These are phyloP conservation scores for Leucocoprinus birnbaumii DNA, from an alignment of 768 basidiomycete species.

Conservation along the genomic window DNA sequence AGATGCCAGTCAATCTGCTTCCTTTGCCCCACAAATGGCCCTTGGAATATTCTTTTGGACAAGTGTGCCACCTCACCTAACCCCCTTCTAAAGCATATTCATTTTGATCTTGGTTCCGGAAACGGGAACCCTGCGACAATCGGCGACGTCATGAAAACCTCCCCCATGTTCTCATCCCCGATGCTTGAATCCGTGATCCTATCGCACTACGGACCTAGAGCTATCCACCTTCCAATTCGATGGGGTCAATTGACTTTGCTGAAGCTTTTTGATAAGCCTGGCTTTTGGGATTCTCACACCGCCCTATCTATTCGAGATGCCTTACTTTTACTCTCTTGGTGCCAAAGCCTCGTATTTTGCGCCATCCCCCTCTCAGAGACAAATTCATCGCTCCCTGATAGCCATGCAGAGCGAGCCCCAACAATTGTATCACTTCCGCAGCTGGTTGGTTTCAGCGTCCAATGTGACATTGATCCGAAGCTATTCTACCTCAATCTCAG, in stretches of 20 bases:
- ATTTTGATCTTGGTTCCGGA: not conserved
- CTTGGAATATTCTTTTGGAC: not conserved
- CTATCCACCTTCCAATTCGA: not conserved
- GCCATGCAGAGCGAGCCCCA: no score
- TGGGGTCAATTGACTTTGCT: not conserved
- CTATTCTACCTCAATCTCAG: not conserved
- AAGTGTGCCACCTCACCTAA: not conserved
- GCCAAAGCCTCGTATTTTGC: not conserved
- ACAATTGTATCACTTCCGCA: not conserved
- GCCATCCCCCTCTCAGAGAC: not conserved
- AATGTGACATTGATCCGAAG: not conserved
- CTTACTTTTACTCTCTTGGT: not conserved
- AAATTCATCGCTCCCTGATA: not conserved
- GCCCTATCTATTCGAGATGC: not conserved
- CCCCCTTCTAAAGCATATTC: not conserved
- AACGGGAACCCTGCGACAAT: not conserved
- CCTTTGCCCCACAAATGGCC: not conserved
- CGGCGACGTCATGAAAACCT: not conserved
- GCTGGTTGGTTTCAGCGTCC: not conserved
- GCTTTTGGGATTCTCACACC: not conserved
- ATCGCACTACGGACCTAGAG: not conserved
- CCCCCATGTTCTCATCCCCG: not conserved
- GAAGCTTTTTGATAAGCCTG: not conserved
- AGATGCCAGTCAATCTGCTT: constrained; percentile 7
- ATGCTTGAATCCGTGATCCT: not conserved